These are phyloP conservation scores for Leccinum arenicola DNA, from an alignment of 768 basidiomycete genomes.

Conservation along the genomic window DNA sequence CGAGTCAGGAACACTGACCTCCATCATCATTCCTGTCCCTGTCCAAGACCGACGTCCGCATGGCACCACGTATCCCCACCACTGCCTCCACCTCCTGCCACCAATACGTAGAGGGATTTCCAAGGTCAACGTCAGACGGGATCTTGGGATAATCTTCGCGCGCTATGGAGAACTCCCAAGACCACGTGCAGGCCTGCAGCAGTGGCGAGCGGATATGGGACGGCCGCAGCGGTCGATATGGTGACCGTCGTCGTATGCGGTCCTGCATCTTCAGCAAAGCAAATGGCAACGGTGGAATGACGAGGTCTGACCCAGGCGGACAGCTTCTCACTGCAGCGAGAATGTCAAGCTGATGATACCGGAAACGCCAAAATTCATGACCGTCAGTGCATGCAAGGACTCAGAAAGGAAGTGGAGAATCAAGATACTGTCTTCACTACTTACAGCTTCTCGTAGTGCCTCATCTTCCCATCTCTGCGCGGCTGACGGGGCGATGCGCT, in stretches of 20 bases:
- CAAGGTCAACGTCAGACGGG: background rate
- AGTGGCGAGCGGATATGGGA: constrained; percentile 5
- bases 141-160: background rate
- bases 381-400: background rate
- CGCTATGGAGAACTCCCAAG: background rate
- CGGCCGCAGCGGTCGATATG: background rate
- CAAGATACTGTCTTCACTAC: background rate
- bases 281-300: constrained; percentile 2
- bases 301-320: background rate
- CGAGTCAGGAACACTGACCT: background rate
- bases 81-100: constrained; percentile 1
- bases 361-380: background rate
- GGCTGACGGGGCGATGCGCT: background rate
- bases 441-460: constrained; percentile 7
- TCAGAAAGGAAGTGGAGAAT: background rate
- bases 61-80: background rate
- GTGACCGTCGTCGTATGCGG: background rate
- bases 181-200: background rate
- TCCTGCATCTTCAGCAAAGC: constrained; percentile 7
- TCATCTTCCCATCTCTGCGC: constrained; percentile 6
- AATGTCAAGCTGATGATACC: background rate
- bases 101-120: constrained; percentile 11
- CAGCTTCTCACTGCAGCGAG: background rate
- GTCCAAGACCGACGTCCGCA: background rate
- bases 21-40: background rate